Conservation (phyloP, 768 basidiomycete genomes). For the Leucocoprinus sp. region DNA sequence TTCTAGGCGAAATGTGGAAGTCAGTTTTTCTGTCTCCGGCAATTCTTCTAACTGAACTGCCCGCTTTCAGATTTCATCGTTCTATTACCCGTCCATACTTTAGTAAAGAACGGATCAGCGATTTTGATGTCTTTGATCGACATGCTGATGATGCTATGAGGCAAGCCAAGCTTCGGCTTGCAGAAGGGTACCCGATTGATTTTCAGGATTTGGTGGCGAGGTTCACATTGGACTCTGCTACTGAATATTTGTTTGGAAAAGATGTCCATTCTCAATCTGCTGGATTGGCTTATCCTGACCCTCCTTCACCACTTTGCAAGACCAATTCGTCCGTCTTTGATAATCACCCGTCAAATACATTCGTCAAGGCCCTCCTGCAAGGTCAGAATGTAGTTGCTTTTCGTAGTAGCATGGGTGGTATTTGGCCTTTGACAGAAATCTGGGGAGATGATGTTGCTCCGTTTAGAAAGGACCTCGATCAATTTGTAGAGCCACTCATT, state of each 20-base stretch:
- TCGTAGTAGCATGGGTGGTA: constrained; percentile 9
- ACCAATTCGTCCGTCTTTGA: constrained; percentile 7
- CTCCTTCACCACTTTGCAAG: constrained; percentile 10
- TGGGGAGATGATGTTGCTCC: constrained; percentile 35
- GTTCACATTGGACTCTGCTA: constrained; percentile 59
- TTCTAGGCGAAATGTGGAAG: constrained; percentile 60
- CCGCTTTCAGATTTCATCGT: constrained; percentile 42
- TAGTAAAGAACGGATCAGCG: constrained; percentile 45
- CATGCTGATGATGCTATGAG: constrained; percentile 41
- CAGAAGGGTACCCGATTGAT: constrained; percentile 43
- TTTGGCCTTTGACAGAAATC: constrained; percentile 48
- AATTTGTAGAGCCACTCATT: constrained; percentile 45
- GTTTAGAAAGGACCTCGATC: constrained; percentile 35
- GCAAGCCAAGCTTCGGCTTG: constrained; percentile 34
- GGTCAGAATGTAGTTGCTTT: constrained; percentile 25
- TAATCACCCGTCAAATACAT: constrained; percentile 22
- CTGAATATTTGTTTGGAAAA: constrained; percentile 51
- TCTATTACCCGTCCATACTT: constrained; percentile 66
- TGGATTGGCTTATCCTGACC: constrained; percentile 38
- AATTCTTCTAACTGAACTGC: neutral
- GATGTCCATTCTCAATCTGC: constrained; percentile 42
- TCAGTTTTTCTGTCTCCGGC: constrained; percentile 19
- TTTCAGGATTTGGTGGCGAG: constrained; percentile 46
- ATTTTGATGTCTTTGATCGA: constrained; percentile 53
- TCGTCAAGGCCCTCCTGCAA: constrained; percentile 38